Evolutionary conservation across 176 grass and related monocot genomes (phyloP), one percentile per base, ranked within the genome.

Genomic region (Saccharum officinarum): DNA sequence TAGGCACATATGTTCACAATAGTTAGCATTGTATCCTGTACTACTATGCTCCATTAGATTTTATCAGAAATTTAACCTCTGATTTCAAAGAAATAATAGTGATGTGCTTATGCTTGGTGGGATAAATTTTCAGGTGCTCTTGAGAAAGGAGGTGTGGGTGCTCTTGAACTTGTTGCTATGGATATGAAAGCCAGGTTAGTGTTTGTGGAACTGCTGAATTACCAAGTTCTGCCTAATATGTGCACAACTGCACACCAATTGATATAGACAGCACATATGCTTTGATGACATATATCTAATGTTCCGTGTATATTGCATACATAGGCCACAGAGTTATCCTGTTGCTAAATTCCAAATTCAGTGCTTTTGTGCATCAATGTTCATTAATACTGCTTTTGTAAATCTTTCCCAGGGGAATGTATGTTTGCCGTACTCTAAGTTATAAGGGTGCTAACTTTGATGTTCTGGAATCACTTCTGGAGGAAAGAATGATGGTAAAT

Each of bases 401-500:
- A 83, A 77, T 78, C 77, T 86, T 79, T n/a, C 72, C 33, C 80
- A 98, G 96, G 86, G 96, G 96, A 55, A 98, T 98, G 96, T 98
- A 95, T 72, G 90, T 98, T 73, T 98, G 91, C 74, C 93, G 96
- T 37, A 95, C 93, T 20, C 87, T 98, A 76, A 98, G 96, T 89
- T 98, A 94, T 86, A 94, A 98, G 76, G 93, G 81, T 65, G 88
- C 67, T 78, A 91, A 94, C 60, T 98, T 98, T 79, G 91, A 95
- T 90, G 88, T 95, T 59, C 81, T 98, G 71, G 96, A 98, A 86
- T 87, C 96, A 83, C 76, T 70, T 67, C 80, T 98, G 25, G 96
- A 95, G 76, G 96, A 95, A 87, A 94, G 86, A 87, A 95, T 98
- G 96, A 94, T 85, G 96, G 95, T 98, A 95, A 85, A 37, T 67